These are phyloP conservation scores for Litchi chinensis DNA, from an alignment of 345 rosid genomes.

Conservation along the genomic window DNA sequence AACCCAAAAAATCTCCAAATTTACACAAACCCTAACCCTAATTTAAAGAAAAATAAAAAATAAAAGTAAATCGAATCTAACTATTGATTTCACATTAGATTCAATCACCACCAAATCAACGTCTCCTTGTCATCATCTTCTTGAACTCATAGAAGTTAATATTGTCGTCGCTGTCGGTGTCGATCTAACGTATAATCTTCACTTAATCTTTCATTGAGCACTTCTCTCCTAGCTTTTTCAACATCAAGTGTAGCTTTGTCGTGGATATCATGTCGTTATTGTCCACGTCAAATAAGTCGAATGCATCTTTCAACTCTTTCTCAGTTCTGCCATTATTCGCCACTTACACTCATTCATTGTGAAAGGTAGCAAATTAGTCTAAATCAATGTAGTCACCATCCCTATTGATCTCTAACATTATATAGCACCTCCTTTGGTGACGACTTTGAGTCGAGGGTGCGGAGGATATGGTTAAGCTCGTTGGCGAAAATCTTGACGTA, in stretches of 20 bases:
- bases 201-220: conserved; percentile 59
- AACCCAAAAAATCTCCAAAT: too few relatives aligned
- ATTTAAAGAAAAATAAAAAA: too few relatives aligned
- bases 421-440: conserved; percentile 54
- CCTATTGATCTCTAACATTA: conserved; percentile 74
- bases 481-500: conserved; percentile 81
- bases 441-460: conserved; percentile 48
- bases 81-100: background rate
- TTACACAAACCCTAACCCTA: too few relatives aligned
- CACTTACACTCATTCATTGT: conserved; percentile 11
- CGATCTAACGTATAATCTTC: conserved; percentile 85
- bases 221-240: conserved; percentile 80
- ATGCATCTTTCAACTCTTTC: conserved; percentile 75
- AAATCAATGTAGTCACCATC: conserved; percentile 77
- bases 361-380: conserved; percentile 67
- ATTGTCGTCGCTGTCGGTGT: conserved; percentile 81
- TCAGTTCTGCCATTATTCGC: conserved; percentile 6
- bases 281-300: conserved; percentile 74
- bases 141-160: conserved; percentile 94
- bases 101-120: background rate
- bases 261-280: conserved; percentile 81
- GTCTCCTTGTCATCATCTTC: conserved; percentile 78
- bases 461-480: conserved; percentile 62
- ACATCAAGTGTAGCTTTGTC: conserved; percentile 63
- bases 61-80: background rate